Evolutionary conservation across 1,139 yeast species (phyloP).

Genomic region (Kodamaea plutei): DNA sequence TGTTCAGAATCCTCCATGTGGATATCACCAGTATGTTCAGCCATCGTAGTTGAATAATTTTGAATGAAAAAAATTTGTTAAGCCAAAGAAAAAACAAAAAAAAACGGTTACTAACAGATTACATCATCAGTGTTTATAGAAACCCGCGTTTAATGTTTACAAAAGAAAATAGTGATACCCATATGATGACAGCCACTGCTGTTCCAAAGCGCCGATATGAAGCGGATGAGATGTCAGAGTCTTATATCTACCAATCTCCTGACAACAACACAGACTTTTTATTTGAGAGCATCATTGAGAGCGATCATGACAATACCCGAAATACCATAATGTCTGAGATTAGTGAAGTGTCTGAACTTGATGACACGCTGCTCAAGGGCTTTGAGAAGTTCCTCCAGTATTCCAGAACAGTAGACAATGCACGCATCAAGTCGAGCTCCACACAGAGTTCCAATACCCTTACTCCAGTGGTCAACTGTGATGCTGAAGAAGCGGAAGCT

Average conservation of each 20-base stretch:
- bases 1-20: constrained; percentile 22
- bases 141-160: too few relatives aligned
- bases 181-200: too few relatives aligned
- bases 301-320: constrained; percentile 1
- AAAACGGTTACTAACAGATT: too few relatives aligned
- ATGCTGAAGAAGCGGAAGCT: neutral
- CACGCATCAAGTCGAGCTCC: constrained; percentile 2
- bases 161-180: too few relatives aligned
- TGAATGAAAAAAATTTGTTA: too few relatives aligned
- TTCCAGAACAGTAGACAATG: constrained; percentile 7
- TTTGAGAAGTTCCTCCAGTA: constrained; percentile 6
- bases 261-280: constrained; percentile 7
- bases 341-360: constrained; percentile 1
- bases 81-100: too few relatives aligned
- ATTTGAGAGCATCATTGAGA: constrained; percentile 4
- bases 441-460: too few relatives aligned
- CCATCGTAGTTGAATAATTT: constrained; percentile 12
- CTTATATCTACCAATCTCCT: constrained; percentile 8
- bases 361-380: constrained; percentile 1
- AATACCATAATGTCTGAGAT: constrained; percentile 2
- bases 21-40: constrained; percentile 21
- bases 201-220: too few relatives aligned
- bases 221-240: constrained; percentile 9
- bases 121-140: too few relatives aligned
- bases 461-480: too few relatives aligned